Percentiles rank a stretch among this genome's conserved stretches.
Conservation (phyloP, 495 filamentous ascomycete genomes). For the Penicillium salamii region DNA sequence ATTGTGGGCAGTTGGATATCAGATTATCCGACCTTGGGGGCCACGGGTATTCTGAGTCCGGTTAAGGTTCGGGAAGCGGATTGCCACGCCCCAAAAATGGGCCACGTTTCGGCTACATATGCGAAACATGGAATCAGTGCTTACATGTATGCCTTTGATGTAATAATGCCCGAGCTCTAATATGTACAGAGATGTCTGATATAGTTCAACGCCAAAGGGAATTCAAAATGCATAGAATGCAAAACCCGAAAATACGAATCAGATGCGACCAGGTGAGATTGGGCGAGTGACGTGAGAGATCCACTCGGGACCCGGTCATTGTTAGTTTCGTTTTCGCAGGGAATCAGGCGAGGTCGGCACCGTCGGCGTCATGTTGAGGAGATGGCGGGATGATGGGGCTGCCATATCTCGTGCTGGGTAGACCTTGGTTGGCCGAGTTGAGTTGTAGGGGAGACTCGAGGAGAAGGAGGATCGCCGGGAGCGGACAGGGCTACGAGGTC, state of each 20-base stretch:
- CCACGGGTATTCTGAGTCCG: no score
- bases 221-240: no score
- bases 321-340: slow-evolving; percentile 14
- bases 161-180: no score
- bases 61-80: no score
- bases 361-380: slow-evolving; percentile 33
- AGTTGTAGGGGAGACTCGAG: slow-evolving; percentile 6
- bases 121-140: no score
- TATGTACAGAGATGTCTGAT: no score
- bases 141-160: no score
- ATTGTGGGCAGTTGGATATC: no score
- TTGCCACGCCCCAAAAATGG: no score
- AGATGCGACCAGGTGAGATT: not conserved
- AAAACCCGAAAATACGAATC: not conserved
- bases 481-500: slow-evolving; percentile 13
- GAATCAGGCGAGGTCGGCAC: slow-evolving; percentile 22
- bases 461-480: slow-evolving; percentile 25
- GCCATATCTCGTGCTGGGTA: slow-evolving; percentile 23
- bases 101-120: no score
- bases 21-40: no score
- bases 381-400: slow-evolving; percentile 25
- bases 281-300: not conserved
- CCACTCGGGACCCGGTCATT: not conserved
- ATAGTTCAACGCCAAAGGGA: no score
- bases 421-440: slow-evolving; percentile 16